These are phyloP conservation scores for Wickerhamomyces hampshirensis DNA, from an alignment of 805 yeast genomes.

Conservation along the genomic window DNA sequence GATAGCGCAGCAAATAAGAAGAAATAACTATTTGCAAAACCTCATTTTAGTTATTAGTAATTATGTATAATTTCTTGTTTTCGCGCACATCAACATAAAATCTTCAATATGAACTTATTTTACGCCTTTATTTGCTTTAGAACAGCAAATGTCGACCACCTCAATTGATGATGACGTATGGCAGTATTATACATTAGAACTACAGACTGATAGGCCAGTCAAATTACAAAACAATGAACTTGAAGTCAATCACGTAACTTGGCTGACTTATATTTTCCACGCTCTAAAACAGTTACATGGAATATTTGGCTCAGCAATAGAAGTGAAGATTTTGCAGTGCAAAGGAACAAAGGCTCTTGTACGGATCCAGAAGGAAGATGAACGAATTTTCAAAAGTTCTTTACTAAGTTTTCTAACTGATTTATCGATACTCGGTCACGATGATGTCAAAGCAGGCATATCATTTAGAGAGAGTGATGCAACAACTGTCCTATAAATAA, in stretches of 20 bases:
- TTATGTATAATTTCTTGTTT: too few species aligned
- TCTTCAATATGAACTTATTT: too few species aligned
- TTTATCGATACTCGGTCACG: constrained; percentile 22
- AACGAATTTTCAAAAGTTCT: constrained; percentile 25
- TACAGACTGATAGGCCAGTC: too few species aligned
- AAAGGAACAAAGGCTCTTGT: constrained; percentile 23
- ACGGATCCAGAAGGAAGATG: constrained; percentile 27
- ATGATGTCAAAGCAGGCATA: constrained; percentile 22
- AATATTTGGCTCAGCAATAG: constrained; percentile 35
- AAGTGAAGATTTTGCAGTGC: constrained; percentile 26
- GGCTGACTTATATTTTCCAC: constrained; percentile 33
- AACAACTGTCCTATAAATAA: constrained; percentile 1
- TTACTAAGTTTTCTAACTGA: constrained; percentile 28
- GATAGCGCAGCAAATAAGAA: too few species aligned
- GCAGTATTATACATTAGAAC: too few species aligned
- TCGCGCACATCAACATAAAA: too few species aligned
- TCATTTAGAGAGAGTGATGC: constrained; percentile 4
- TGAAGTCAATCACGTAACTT: constrained; percentile 32
- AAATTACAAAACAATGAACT: too few species aligned
- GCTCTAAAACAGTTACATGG: constrained; percentile 36
- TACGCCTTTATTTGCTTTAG: too few species aligned
- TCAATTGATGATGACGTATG: too few species aligned
- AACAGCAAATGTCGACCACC: too few species aligned
- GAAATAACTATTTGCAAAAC: too few species aligned
- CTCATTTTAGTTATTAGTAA: too few species aligned